Percentiles rank a stretch among this genome's conserved stretches.
phyloP scores from a whole-genome alignment of 2,329 filamentous ascomycete genomes.

The Alternaria burnsii region DNA sequence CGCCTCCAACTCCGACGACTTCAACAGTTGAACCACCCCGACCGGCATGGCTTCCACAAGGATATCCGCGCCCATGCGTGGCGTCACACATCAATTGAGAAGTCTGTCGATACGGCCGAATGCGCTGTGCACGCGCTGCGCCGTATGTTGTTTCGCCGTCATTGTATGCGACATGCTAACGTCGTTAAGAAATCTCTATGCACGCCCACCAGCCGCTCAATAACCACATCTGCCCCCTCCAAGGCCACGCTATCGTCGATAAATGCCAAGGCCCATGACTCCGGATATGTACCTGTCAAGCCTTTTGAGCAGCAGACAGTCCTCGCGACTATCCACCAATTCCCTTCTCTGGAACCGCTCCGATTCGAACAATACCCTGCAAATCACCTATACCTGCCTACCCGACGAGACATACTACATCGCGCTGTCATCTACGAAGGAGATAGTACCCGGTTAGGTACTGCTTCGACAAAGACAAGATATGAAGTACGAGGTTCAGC shows the following conservation, averaged over 20 bases:
- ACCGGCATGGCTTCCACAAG: slow-evolving; percentile 53
- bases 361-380: slow-evolving; percentile 79
- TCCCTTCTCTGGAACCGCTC: slow-evolving; percentile 86
- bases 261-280: slow-evolving; percentile 49
- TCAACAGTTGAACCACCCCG: slow-evolving; percentile 26
- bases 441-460: slow-evolving; percentile 80
- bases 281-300: slow-evolving; percentile 48
- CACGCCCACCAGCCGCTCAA: slow-evolving; percentile 37
- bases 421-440: slow-evolving; percentile 92
- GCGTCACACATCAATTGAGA: slow-evolving; percentile 42
- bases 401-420: slow-evolving; percentile 91
- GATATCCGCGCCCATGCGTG: slow-evolving; percentile 49
- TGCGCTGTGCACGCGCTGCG: slow-evolving; percentile 57
- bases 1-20: slow-evolving; percentile 40
- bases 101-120: slow-evolving; percentile 39
- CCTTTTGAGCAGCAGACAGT: slow-evolving; percentile 62
- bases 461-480: slow-evolving; percentile 67
- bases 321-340: slow-evolving; percentile 85
- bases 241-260: slow-evolving; percentile 63
- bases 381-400: slow-evolving; percentile 84
- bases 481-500: slow-evolving; percentile 84
- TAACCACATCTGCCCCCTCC: slow-evolving; percentile 59
- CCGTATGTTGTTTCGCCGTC: slow-evolving; percentile 55
- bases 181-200: slow-evolving; percentile 35
- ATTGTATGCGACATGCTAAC: slow-evolving; percentile 46